These are phyloP conservation scores for Rhizophagus sp. DNA, from an alignment of 192 early-diverging fungal species.

Conservation along the genomic window DNA sequence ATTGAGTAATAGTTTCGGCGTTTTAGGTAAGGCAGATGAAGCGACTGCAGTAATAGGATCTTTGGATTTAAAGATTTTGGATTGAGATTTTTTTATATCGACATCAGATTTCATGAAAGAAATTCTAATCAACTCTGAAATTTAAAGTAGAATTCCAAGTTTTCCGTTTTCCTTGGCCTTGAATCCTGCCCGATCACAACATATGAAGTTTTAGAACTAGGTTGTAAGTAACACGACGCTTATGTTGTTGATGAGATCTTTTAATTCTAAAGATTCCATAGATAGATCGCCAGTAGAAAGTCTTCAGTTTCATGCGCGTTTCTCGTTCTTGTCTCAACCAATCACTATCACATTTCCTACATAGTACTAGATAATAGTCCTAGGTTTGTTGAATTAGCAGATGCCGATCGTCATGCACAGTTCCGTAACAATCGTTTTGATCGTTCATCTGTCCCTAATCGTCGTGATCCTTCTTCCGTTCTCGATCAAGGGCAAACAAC, in stretches of 20 bases:
- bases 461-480: no score
- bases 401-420: no score
- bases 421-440: no score
- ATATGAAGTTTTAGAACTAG: slow-evolving; percentile 82
- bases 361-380: no score
- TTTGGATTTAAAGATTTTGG: background rate
- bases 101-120: slow-evolving; percentile 34
- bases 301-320: no score
- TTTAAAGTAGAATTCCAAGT: slow-evolving; percentile 42
- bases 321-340: no score
- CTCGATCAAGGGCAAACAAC: no score
- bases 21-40: no score
- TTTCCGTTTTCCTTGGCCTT: slow-evolving; percentile 81
- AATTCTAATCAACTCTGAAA: slow-evolving; percentile 75
- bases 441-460: no score
- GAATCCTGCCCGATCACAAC: slow-evolving; percentile 86
- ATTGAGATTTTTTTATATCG: background rate
- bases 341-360: no score
- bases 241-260: slow-evolving; percentile 83
- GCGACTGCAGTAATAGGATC: background rate
- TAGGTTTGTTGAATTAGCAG: no score
- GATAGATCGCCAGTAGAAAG: slow-evolving; percentile 76
- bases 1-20: slow-evolving; percentile 28
- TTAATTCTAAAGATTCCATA: slow-evolving; percentile 68
- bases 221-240: slow-evolving; percentile 75